Percentiles rank a stretch among this genome's conserved stretches.
Evolutionary conservation across 371 early-diverging fungal species (phyloP).

Genomic region (Antonospora locustae): DNA sequence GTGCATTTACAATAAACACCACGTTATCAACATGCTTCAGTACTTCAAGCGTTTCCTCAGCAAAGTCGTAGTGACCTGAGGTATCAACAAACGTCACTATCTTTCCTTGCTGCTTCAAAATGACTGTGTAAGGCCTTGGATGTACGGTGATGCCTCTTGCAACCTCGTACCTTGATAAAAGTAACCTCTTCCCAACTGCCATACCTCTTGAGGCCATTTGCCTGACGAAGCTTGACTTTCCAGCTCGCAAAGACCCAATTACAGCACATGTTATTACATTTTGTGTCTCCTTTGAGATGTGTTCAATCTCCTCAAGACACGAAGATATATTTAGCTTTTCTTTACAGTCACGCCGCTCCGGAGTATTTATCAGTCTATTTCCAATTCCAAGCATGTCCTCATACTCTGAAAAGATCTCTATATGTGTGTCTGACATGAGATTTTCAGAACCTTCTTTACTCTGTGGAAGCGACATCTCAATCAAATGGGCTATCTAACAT

Average conservation of each 20-base stretch:
- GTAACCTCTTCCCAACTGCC: background rate
- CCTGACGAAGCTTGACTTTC: background rate
- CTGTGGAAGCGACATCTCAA: no score
- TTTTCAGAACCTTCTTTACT: no score
- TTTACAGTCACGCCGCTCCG: no score
- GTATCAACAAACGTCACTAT: background rate
- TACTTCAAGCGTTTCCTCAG: background rate
- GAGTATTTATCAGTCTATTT: no score
- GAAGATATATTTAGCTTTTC: no score
- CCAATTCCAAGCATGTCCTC: no score
- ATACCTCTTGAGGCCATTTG: background rate
- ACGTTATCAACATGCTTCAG: background rate
- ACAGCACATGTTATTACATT: no score
- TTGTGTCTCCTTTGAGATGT: no score
- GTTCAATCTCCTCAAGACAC: no score
- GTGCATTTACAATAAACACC: background rate
- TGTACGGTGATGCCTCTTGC: background rate
- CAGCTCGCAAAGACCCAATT: background rate
- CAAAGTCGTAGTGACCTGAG: background rate
- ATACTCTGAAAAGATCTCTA: no score
- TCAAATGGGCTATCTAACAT: no score
- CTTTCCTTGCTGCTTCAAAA: background rate
- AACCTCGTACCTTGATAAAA: background rate
- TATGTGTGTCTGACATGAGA: no score
- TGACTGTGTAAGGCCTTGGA: background rate